A percentile compares a stretch with the other conserved stretches of the same genome.
Conservation (phyloP, 2,329 filamentous ascomycete genomes). For the Trichophyton benhamiae region DNA sequence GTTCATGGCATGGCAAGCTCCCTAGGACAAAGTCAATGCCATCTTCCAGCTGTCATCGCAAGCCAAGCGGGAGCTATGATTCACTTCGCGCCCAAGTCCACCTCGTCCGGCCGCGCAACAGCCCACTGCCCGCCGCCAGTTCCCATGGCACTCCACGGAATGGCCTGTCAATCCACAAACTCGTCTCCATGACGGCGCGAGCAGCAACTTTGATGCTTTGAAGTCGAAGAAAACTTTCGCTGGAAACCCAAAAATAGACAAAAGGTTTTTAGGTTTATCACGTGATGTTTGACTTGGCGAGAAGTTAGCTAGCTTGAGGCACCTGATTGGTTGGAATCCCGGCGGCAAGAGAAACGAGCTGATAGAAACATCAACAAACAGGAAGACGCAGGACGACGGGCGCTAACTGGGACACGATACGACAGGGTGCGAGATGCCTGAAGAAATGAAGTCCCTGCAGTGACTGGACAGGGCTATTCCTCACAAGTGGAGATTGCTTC, state of each 20-base stretch:
- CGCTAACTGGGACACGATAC: neutral
- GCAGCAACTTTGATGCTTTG: neutral
- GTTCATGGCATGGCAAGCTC: neutral
- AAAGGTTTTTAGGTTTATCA: neutral
- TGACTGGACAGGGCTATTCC: neutral
- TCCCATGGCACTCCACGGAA: neutral
- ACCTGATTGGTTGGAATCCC: neutral
- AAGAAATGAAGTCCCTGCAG: neutral
- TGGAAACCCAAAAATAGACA: neutral
- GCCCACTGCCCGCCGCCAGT: neutral
- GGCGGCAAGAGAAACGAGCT: neutral
- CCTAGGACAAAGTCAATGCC: neutral
- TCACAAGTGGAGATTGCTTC: neutral
- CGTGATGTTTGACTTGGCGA: neutral
- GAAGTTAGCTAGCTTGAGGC: neutral
- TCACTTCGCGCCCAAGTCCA: slow-evolving; percentile 3
- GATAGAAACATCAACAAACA: neutral
- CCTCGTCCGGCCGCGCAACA: neutral
- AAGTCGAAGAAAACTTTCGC: neutral
- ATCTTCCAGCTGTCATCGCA: neutral
- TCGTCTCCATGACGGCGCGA: neutral
- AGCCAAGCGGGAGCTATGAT: slow-evolving; percentile 3
- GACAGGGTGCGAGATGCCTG: neutral
- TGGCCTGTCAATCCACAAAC: neutral
- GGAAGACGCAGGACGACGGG: neutral